These are phyloP conservation scores for Capsicum pubescens DNA, from an alignment of 257 asterid genomes.

Conservation along the genomic window DNA sequence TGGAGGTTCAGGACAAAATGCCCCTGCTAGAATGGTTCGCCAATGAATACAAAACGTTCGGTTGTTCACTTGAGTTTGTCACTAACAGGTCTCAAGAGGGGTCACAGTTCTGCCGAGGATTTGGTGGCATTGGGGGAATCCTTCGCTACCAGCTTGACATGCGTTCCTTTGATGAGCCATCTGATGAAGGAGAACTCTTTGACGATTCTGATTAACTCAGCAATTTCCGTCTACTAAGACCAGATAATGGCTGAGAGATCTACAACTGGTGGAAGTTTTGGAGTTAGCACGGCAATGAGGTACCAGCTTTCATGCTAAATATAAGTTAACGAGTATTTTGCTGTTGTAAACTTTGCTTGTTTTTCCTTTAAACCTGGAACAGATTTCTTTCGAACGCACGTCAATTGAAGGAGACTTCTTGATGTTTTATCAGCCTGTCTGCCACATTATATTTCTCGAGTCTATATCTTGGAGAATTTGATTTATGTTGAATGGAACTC, in stretches of 20 bases:
- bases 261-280: slow-evolving; percentile 26
- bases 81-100: slow-evolving; percentile 57
- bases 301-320: slow-evolving; percentile 9
- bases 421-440: slow-evolving; percentile 22
- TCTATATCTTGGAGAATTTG: not conserved
- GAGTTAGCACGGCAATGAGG: slow-evolving; percentile 24
- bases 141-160: slow-evolving; percentile 59
- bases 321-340: not conserved
- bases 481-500: not conserved
- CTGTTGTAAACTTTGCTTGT: slow-evolving; percentile 26
- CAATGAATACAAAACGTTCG: slow-evolving; percentile 47
- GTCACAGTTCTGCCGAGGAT: slow-evolving; percentile 57
- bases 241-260: not conserved
- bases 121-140: slow-evolving; percentile 59
- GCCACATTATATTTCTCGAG: not conserved
- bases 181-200: slow-evolving; percentile 48
- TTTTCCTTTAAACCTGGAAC: slow-evolving; percentile 23
- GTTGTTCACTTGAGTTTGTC: slow-evolving; percentile 55
- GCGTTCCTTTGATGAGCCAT: slow-evolving; percentile 54
- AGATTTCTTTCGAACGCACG: not conserved
- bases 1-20: slow-evolving; percentile 55
- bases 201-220: slow-evolving; percentile 47
- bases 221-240: not conserved
- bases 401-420: not conserved
- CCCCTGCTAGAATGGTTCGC: slow-evolving; percentile 60